Evolutionary conservation across 352 stramenopile species (phyloP), one percentile per base, ranked within the genome.

Genomic region (Globisporangium radiosum): DNA sequence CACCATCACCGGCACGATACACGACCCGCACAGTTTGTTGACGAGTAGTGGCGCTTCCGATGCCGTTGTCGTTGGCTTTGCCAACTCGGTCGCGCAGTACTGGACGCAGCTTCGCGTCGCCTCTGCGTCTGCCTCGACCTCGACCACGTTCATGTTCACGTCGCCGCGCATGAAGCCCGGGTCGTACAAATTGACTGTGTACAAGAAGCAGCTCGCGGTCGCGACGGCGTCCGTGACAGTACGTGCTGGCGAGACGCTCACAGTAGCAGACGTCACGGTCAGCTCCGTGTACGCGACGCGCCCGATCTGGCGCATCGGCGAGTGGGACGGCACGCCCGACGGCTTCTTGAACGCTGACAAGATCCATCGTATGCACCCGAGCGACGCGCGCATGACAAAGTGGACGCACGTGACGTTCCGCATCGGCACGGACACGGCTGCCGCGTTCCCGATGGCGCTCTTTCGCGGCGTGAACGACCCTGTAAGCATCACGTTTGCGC

Each of bases 321-420:
- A 59, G 50, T 85, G 73, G 73, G 76, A 85, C 42, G 76, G 76
- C 33, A 81, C 73, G 0, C 73, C 76, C 15, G 60, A 72, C 25
- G 73, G 73, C 10, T 81, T 85, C 58, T 37, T 76, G 1, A 85
- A 85, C 52, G 65, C 75, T 4, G 64, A 79, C 65, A 85, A 78
- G 67, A 81, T 85, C 60, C 69, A 75, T 57, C 66, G 43, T 42
- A 80, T 83, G 74, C 74, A 83, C 53, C 71, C 71, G 17, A 76
- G 71, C 25, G 71, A 83, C 52, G 47, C 51, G 2, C 74, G 71
- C 6, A 85, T 82, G 75, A 11, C 65, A 4, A 19, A 47, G 5
- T 80, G 65, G 63, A 57, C 58, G 0, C 40, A 64, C 10, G 38
- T 62, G 10, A 72, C 64, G 4, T 83, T 80, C 53, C 52, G 38